Evolutionary conservation across 2,329 filamentous ascomycete species (phyloP), one percentile per base, ranked within the genome.

Genomic region (Sclerotinia borealis): DNA sequence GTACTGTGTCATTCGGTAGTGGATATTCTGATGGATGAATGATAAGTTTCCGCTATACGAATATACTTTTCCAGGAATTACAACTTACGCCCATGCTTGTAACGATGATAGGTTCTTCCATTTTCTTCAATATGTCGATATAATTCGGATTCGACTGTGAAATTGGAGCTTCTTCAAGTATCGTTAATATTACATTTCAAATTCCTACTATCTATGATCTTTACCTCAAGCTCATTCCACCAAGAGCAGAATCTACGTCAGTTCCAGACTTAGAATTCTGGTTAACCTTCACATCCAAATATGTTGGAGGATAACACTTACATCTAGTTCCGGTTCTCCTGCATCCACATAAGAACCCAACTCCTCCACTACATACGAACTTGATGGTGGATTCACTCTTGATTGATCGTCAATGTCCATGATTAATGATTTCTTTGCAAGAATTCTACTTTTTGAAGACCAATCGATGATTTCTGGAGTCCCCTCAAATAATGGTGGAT

Each of bases 101-200:
- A 63, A 17, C 51, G 50, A 49, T 63, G 60, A 48, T 63, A 63
- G 10, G 60, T 63, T 34, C 60, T 34, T 29, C 60, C 60, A 48
- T 63, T 63, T 19, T 63, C 60, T 31, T 63, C 60, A 7, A 61
- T 39, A 37, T 59, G 56, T 29, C 36, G 31, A 29, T 59, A 59
- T 13, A 50, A 50, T 6, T 59, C 56, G 36, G 56, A 59, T 36
- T 59, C 43, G 36, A 59, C 43, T 27, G 56, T 49, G 13, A 37
- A 47, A 17, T 49, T 47, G 13, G 56, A 59, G 25, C 56, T 50
- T 22, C 56, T 59, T 36, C 4, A 29, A 29, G n/a, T 17, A 19
- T n/a, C 51, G 43, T 59, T 19, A 59, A 29, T n/a, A n/a, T 50
- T 49, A n/a, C 6, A 50, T 19, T 37, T 50, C 17, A 17, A 22